Evolutionary conservation across 371 early-diverging fungal species (phyloP).

Genomic region (Lichtheimia corymbifera): DNA sequence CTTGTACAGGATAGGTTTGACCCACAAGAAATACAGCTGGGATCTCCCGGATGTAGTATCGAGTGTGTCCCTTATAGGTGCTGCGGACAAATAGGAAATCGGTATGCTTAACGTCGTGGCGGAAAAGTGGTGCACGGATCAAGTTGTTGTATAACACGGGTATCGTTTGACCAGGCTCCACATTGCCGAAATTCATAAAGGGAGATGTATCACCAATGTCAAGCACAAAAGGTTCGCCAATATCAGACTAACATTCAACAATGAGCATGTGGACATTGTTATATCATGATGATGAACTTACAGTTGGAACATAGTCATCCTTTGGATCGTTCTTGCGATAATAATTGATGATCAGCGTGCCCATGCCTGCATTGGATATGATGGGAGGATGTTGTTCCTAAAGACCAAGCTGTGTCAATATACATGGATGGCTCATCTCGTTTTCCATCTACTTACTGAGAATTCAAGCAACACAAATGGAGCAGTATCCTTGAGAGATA

Average conservation of each 20-base stretch:
- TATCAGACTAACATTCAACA: conserved; percentile 47
- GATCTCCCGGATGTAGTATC: conserved; percentile 86
- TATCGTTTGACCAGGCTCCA: conserved; percentile 89
- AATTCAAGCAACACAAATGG: conserved; percentile 94
- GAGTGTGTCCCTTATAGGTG: conserved; percentile 73
- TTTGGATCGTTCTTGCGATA: conserved; percentile 93
- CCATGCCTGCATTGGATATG: conserved; percentile 97
- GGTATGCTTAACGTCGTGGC: conserved; percentile 71
- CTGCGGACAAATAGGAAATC: conserved; percentile 88
- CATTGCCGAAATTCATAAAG: conserved; percentile 96
- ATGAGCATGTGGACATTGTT: background rate
- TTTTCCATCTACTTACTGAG: conserved; percentile 53
- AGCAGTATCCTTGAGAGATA: conserved; percentile 88
- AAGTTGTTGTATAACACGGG: conserved; percentile 94
- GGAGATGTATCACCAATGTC: conserved; percentile 97
- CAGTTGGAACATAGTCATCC: conserved; percentile 76
- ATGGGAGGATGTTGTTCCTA: conserved; percentile 98
- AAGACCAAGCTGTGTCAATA: background rate
- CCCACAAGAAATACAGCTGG: conserved; percentile 92
- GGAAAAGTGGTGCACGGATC: conserved; percentile 95
- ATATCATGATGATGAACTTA: conserved; percentile 16
- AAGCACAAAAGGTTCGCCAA: conserved; percentile 87
- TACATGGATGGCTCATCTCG: no score
- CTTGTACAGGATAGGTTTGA: conserved; percentile 95
- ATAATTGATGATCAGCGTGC: conserved; percentile 93